A percentile compares a stretch with the other conserved stretches of the same genome.
phyloP scores from a whole-genome alignment of 192 early-diverging fungal genomes.

The Entrophospora sp. region DNA sequence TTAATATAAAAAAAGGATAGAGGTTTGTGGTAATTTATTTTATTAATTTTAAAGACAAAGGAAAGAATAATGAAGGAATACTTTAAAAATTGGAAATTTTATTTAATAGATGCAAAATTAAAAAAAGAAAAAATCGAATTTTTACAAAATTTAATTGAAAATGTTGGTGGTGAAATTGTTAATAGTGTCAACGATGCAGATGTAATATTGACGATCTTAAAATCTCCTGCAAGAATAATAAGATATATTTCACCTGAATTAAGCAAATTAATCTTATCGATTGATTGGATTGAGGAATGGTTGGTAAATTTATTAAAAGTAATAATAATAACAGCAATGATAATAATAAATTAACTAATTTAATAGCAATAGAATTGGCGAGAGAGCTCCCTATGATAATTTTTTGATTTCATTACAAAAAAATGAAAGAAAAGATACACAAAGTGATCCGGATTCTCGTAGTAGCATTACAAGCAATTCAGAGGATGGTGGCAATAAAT shows the following conservation, averaged over 20 bases:
- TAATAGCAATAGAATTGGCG: neutral
- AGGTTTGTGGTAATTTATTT: neutral
- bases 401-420: neutral
- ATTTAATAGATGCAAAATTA: neutral
- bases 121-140: neutral
- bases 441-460: neutral
- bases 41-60: too few species aligned
- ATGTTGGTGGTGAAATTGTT: neutral
- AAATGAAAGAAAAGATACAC: neutral
- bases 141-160: neutral
- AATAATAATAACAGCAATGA: neutral
- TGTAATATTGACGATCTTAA: neutral
- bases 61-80: too few species aligned
- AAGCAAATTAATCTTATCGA: neutral
- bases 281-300: constrained; percentile 7
- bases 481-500: neutral
- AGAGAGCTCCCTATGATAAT: neutral
- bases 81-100: constrained; percentile 3
- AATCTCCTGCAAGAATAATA: neutral
- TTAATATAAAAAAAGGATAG: neutral
- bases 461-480: neutral
- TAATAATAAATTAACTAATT: neutral
- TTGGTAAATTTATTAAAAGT: neutral
- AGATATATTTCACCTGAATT: neutral
- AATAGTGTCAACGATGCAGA: neutral